Evolutionary conservation across 257 asterid species (phyloP).

Genomic region (Solanum gandarillasii): DNA sequence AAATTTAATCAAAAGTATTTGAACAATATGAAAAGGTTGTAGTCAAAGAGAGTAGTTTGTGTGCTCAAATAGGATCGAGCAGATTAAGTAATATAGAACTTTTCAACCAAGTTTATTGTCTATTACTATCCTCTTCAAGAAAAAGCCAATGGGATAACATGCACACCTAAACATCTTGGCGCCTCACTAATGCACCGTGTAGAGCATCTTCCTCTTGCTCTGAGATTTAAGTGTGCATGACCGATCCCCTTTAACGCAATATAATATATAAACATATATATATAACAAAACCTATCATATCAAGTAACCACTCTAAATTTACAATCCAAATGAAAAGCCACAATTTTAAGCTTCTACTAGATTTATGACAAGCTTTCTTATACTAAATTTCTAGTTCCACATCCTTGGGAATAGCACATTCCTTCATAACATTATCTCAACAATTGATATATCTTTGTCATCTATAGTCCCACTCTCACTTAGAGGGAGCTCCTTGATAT

Average conservation of each 20-base stretch:
- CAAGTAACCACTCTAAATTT: background rate
- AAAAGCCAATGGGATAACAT: background rate
- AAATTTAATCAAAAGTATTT: background rate
- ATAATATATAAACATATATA: background rate
- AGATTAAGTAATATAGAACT: background rate
- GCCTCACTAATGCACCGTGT: background rate
- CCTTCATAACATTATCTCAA: background rate
- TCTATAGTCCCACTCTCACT: background rate
- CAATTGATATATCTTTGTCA: background rate
- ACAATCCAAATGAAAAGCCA: background rate
- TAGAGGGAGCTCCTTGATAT: background rate
- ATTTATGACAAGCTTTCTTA: background rate
- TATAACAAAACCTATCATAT: background rate
- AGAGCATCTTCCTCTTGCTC: background rate
- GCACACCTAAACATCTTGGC: background rate
- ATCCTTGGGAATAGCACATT: background rate
- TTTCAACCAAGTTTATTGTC: background rate
- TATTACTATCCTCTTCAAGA: background rate
- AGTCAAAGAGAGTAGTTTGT: background rate
- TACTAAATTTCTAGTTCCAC: background rate
- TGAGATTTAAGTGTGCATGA: background rate
- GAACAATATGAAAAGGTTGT: background rate
- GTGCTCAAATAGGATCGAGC: background rate
- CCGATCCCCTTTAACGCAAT: background rate
- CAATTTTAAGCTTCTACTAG: background rate